Evolutionary conservation across 176 grass and related monocot genomes (phyloP).

Genomic region (Puccinellia tenuiflora): DNA sequence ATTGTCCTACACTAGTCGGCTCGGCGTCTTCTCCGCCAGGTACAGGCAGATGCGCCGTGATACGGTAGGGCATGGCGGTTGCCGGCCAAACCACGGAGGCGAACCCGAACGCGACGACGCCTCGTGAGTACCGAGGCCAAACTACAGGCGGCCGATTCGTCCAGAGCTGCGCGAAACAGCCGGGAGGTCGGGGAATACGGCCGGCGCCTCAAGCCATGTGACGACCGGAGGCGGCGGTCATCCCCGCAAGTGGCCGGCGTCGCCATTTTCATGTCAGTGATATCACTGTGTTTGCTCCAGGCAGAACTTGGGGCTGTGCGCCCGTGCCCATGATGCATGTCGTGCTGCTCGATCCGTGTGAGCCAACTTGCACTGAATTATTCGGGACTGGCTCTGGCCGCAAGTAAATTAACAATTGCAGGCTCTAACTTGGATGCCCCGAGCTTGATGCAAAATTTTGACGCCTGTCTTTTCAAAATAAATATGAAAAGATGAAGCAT

Average conservation of each 20-base stretch:
- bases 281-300: background rate
- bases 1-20: background rate
- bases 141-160: background rate
- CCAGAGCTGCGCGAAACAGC: background rate
- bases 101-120: background rate
- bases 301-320: background rate
- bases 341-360: background rate
- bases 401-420: background rate
- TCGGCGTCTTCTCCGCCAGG: background rate
- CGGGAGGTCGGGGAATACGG: too few species aligned
- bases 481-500: too few species aligned
- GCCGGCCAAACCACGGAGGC: background rate
- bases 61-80: background rate
- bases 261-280: background rate
- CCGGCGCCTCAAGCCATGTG: background rate
- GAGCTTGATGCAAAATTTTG: background rate
- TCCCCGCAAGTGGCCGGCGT: conserved; percentile 26
- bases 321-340: background rate
- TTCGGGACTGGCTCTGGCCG: background rate
- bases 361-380: conserved; percentile 3
- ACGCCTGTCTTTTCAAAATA: background rate
- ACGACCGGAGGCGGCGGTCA: background rate
- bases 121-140: background rate
- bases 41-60: background rate
- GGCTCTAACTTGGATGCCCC: background rate